Evolutionary conservation across 140 eudicot species (phyloP), one percentile per base, ranked within the genome.

Genomic region (Artemisia princeps): DNA sequence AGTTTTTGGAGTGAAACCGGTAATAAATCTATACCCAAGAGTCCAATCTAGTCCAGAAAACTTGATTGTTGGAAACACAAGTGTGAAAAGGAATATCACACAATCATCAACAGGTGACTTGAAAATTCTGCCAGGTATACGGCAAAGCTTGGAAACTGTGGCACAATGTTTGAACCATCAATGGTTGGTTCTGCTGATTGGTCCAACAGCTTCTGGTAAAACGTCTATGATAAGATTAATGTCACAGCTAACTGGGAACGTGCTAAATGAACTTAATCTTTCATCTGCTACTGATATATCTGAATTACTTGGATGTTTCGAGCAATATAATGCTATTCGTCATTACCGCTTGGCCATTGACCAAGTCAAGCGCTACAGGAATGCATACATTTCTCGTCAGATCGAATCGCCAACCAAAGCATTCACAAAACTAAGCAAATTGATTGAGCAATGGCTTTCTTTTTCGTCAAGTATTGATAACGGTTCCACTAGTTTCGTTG

Each of bases 201-300:
- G 99, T 62, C 95, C 96, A 58, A 70, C 96, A 60, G 84, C 96
- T 49, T 88, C 96, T 56, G 96, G 99, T 64, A 92, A 92, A 72
- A 86, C 95, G 37, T 92, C 99, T 12, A 60, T 88, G 74, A 54
- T 92, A 71, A 80, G 99, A 73, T 62, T 89, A 62, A 81, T 88
- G 60, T 85, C 99, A 6, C 84, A 84, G 74, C 84, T 92, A 42
- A 82, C 95, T 56, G 99, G 99, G 48, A 92, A 84, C 60, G 85
- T 80, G 14, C 82, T 92, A 16, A 82, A 88, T 77, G 99, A 92
- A 71, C 81, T 92, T 46, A 88, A 80, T 75, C 90, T 92, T 75
- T 92, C 99, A 1, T 84, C 95, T 62, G 84, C 95, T 12, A 83
- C 96, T 69, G 96, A 92, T 77, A 92, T 88, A 70, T 83, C 96